phyloP scores from a whole-genome alignment of 257 asterid genomes.

The Solanum sejunctum region DNA sequence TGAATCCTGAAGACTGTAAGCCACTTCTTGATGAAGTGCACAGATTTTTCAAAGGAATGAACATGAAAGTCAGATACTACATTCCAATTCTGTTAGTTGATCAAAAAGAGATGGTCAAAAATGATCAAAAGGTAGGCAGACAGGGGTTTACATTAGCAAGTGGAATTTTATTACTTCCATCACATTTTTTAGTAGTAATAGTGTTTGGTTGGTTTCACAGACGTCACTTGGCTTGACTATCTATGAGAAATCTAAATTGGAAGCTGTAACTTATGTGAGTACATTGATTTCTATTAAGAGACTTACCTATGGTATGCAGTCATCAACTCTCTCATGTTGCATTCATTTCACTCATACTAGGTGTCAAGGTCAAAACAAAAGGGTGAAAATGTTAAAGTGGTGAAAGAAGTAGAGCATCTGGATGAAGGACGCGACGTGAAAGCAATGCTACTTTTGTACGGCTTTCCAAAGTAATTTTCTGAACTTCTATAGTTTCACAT shows the following conservation, averaged over 20 bases:
- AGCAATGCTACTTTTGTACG: neutral
- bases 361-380: neutral
- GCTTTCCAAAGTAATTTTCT: neutral
- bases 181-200: neutral
- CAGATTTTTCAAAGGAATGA: neutral
- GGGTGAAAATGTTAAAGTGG: neutral
- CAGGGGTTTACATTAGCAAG: neutral
- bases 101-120: neutral
- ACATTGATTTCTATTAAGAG: neutral
- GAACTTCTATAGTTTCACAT: neutral
- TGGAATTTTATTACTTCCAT: neutral
- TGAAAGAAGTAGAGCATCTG: conserved; percentile 1
- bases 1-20: neutral
- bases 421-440: neutral
- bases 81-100: conserved; percentile 1
- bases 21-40: neutral
- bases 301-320: neutral
- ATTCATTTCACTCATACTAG: neutral
- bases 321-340: neutral
- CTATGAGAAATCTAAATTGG: neutral
- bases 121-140: neutral
- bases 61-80: neutral
- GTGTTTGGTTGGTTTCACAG: neutral
- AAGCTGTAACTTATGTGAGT: neutral
- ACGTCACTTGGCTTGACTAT: neutral